phyloP scores from a whole-genome alignment of 108 stramenopile genomes.

The Pelagomonas calceolata region DNA sequence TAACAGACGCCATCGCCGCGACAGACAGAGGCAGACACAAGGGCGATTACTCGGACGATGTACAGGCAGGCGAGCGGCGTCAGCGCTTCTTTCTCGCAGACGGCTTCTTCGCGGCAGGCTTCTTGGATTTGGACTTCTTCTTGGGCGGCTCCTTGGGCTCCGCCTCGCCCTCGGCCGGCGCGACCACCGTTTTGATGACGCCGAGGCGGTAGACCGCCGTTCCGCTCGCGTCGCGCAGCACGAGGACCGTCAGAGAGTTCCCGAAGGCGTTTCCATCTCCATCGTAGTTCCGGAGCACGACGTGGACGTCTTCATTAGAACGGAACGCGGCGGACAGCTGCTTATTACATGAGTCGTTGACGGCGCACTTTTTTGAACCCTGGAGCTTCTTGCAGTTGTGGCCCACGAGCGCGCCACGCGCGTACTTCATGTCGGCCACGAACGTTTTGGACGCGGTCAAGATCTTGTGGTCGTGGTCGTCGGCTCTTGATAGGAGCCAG shows the following conservation, averaged over 20 bases:
- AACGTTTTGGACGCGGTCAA: neutral
- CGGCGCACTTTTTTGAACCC: neutral
- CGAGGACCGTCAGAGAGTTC: conserved; percentile 3
- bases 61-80: too few species aligned
- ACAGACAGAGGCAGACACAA: too few species aligned
- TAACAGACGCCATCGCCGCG: too few species aligned
- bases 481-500: neutral
- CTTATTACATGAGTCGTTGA: neutral
- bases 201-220: conserved; percentile 1
- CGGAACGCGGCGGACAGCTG: neutral
- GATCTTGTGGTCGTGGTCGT: conserved; percentile 4
- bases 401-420: neutral
- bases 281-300: conserved; percentile 3
- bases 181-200: neutral
- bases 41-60: too few species aligned
- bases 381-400: conserved; percentile 12
- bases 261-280: conserved; percentile 6
- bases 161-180: neutral
- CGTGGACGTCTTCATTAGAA: conserved; percentile 5
- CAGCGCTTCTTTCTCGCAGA: too few species aligned
- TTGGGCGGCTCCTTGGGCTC: too few species aligned
- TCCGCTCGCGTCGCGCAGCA: conserved; percentile 2
- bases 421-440: neutral
- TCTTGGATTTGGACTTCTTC: too few species aligned
- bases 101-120: too few species aligned